phyloP scores from a whole-genome alignment of 2,329 filamentous ascomycete genomes.

The Penicillium sp. region DNA sequence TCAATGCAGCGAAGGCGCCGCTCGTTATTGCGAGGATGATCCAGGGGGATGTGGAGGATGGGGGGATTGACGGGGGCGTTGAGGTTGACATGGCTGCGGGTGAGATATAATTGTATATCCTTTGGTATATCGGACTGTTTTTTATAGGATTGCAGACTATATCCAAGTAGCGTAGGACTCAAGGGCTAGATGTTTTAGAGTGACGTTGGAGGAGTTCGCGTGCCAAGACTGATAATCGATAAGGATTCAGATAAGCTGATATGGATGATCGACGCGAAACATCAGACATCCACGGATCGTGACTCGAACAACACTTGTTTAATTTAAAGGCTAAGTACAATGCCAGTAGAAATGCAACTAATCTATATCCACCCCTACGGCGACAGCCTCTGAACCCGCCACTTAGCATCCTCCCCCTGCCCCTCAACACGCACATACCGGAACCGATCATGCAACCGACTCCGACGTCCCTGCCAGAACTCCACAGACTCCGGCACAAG shows the following conservation, averaged over 20 bases:
- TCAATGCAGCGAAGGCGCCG: conserved; percentile 61
- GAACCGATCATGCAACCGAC: conserved; percentile 90
- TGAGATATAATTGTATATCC: neutral
- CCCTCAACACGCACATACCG: conserved; percentile 72
- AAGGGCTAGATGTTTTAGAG: neutral
- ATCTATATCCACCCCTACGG: conserved; percentile 26
- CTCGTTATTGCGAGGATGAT: conserved; percentile 59
- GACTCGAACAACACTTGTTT: neutral
- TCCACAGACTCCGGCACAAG: conserved; percentile 83
- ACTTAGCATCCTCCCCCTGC: conserved; percentile 46
- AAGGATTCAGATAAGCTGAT: conserved; percentile 15
- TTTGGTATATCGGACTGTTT: neutral
- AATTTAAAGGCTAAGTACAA: neutral
- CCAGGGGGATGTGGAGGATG: conserved; percentile 36
- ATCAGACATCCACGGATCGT: neutral
- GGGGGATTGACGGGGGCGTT: conserved; percentile 1
- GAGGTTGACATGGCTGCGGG: conserved; percentile 5
- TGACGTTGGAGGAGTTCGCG: conserved; percentile 9
- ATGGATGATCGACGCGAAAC: conserved; percentile 6
- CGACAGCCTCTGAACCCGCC: conserved; percentile 42
- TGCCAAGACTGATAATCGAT: conserved; percentile 16
- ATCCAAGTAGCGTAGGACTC: neutral
- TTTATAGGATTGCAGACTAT: conserved; percentile 2
- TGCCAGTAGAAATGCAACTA: neutral
- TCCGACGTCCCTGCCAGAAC: conserved; percentile 93